These are phyloP conservation scores for Ichthyophthirius multifiliis DNA, from an alignment of 169 alveolate genomes.

Conservation along the genomic window DNA sequence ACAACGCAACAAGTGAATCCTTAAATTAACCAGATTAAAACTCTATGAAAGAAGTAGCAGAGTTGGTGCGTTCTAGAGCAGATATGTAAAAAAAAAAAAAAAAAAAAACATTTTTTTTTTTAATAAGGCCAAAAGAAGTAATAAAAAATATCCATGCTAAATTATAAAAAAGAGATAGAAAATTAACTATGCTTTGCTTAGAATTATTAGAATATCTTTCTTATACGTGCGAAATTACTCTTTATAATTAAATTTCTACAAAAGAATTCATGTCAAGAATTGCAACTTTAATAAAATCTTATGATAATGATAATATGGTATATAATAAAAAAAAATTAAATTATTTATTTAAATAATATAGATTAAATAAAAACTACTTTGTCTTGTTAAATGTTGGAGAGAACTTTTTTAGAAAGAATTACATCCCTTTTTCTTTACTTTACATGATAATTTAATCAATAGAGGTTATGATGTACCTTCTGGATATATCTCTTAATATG, in stretches of 20 bases:
- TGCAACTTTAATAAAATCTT: neutral
- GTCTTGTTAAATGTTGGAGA: slow-evolving; percentile 3
- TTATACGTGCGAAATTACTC: neutral
- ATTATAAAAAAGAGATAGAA: neutral
- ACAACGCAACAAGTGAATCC: neutral
- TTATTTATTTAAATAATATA: neutral
- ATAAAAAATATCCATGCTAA: neutral
- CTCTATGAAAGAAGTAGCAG: neutral
- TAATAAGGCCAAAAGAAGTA: slow-evolving; percentile 1
- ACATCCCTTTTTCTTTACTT: neutral
- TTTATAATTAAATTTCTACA: slow-evolving; percentile 3
- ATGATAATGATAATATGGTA: neutral
- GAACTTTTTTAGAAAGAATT: neutral
- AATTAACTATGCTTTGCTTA: neutral
- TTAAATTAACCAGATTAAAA: neutral
- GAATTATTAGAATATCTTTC: slow-evolving; percentile 3
- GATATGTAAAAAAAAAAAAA: neutral
- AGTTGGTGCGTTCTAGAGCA: neutral
- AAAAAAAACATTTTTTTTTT: neutral
- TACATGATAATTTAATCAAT: neutral
- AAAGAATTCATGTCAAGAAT: neutral
- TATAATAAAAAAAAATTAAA: neutral
- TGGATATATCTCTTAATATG: neutral
- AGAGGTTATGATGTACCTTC: neutral
- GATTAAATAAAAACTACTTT: neutral